Conservation (phyloP, 2,329 filamentous ascomycete species). For the Xylaria multiplex region DNA sequence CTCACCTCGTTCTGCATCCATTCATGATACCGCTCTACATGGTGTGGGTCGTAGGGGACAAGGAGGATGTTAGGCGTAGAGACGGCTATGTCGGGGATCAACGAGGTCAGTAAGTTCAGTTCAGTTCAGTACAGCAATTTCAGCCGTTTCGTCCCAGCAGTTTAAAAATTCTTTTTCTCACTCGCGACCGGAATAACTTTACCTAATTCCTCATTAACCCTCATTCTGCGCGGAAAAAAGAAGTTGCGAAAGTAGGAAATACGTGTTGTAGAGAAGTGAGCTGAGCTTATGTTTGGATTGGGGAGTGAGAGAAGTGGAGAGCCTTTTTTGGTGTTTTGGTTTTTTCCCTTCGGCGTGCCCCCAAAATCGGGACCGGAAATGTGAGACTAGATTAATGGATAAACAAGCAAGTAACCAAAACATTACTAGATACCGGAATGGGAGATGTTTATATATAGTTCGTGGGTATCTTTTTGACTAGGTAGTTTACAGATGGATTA, state of each 20-base stretch:
- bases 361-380: background rate
- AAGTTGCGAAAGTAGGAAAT: background rate
- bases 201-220: conserved; percentile 58
- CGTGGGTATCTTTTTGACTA: conserved; percentile 19
- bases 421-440: background rate
- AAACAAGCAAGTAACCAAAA: background rate
- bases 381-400: background rate
- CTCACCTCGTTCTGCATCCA: conserved; percentile 89
- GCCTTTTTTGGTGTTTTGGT: background rate
- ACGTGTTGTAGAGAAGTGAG: background rate
- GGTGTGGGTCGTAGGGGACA: conserved; percentile 83
- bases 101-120: background rate
- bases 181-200: conserved; percentile 10
- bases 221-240: conserved; percentile 50
- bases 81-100: conserved; percentile 63
- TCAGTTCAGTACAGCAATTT: background rate
- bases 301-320: conserved; percentile 22
- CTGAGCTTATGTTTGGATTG: conserved; percentile 2
- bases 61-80: conserved; percentile 74
- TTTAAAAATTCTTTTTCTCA: too few species aligned
- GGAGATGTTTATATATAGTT: conserved; percentile 1
- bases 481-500: conserved; percentile 20
- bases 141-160: too few species aligned
- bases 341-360: conserved; percentile 5
- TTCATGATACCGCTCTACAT: conserved; percentile 83